Base-by-base conservation (phyloP, 1,284 basidiomycete genomes). In the Ustilago tritici region DNA sequence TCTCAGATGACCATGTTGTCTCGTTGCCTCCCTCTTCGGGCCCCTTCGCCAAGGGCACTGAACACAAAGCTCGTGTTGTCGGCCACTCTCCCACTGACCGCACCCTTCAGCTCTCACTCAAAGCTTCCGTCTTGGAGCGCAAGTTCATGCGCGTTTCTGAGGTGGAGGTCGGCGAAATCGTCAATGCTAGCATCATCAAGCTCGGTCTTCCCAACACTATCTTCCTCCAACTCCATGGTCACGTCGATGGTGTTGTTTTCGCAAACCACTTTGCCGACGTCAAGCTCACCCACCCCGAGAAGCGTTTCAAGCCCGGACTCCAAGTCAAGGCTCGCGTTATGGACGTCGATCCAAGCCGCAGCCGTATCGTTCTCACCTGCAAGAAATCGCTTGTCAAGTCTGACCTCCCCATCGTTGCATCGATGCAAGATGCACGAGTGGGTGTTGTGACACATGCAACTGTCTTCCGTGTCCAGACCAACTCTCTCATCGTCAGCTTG, bases 371-470 rank as follows among this genome's bases (percentile, higher is more conserved):
- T 5, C 88, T 99, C 41, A 98, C 97, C 0, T 91, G 95, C 46
- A 98, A 99, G 88, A 96, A 95, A 88, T 92, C 93, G 4, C 89
- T 99, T 15, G 87, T 99, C 50, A 92, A 95, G 43, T 93, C 95
- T 0, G 86, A 87, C 17, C 87, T 95, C 12, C 82, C 83, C 46
- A 70, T 85, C 53, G 70, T 85, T 9, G 92, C 93, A 0, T 89
- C 93, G 50, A 86, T 97, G 50, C 87, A 91, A 0, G 89, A 88
- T 17, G 92, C 91, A 35, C 89, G 90, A 79, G 88, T 90, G 10
- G 95, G 95, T 14, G 86, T 91, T 60, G 88, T 98, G 23, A 91
- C 93, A 0, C 91, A 95, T 82, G 96, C 92, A 2, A 93, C 95
- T 7, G 90, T 99, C 40, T 92, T 77, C 31, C 66, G 70, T 15